Conservation (phyloP, 495 filamentous ascomycete species). For the Delitschia confertaspora region DNA sequence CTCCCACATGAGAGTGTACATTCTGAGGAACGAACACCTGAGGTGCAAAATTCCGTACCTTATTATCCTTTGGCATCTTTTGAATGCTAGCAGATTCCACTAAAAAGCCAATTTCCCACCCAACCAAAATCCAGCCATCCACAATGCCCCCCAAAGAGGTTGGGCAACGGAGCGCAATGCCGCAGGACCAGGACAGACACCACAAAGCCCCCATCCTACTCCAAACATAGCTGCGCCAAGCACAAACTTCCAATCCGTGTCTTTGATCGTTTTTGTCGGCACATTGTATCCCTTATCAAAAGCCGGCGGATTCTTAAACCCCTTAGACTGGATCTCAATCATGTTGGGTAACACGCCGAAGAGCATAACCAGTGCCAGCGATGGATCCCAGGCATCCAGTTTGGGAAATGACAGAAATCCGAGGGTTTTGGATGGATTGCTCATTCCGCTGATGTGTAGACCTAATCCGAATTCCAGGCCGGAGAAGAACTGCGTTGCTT, state of each 20-base stretch:
- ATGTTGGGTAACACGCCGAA: conserved; percentile 44
- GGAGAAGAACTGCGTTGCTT: conserved; percentile 33
- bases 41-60: too few species aligned
- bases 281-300: conserved; percentile 41
- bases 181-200: conserved; percentile 50
- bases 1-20: too few species aligned
- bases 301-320: conserved; percentile 33
- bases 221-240: conserved; percentile 46
- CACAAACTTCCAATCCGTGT: conserved; percentile 48
- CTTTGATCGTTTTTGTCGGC: conserved; percentile 40
- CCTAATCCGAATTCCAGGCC: conserved; percentile 49
- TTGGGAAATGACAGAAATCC: conserved; percentile 46
- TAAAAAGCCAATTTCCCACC: conserved; percentile 14
- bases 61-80: too few species aligned
- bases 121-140: conserved; percentile 42
- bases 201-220: conserved; percentile 47
- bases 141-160: conserved; percentile 43
- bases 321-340: conserved; percentile 27
- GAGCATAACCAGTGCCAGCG: conserved; percentile 42
- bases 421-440: conserved; percentile 45
- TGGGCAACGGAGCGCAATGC: conserved; percentile 42
- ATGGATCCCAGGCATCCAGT: conserved; percentile 44
- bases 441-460: conserved; percentile 48
- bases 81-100: too few species aligned
- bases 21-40: too few species aligned